Conservation (phyloP, 2,329 filamentous ascomycete species). For the Tolypocladium endophyticum region DNA sequence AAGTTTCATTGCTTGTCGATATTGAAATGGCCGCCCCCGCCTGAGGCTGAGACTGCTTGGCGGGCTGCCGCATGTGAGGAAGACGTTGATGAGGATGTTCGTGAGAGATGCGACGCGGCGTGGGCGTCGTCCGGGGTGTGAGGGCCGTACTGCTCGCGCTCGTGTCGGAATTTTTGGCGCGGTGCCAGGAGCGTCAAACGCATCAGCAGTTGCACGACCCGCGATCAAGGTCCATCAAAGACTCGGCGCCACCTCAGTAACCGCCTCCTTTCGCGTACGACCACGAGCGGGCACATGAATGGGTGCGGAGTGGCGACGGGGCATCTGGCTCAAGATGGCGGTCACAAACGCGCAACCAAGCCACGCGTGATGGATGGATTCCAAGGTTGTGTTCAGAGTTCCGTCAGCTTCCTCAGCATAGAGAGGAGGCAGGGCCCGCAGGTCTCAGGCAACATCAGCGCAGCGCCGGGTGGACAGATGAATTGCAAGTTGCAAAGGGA, state of each 20-base stretch:
- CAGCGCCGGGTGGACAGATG: background rate
- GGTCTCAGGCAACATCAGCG: background rate
- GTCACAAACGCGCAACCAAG: background rate
- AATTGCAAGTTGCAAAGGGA: background rate
- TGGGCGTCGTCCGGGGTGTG: background rate
- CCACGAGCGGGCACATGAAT: background rate
- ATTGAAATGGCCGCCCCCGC: slow-evolving; percentile 14
- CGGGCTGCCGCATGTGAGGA: slow-evolving; percentile 14
- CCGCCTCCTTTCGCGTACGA: background rate
- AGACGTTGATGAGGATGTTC: background rate
- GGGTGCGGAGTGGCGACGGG: background rate
- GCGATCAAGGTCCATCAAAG: background rate
- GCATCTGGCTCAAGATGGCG: background rate
- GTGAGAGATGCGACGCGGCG: background rate
- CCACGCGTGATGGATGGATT: background rate
- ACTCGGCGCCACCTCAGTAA: background rate
- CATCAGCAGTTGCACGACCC: background rate
- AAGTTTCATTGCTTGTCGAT: slow-evolving; percentile 28
- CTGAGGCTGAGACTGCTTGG: slow-evolving; percentile 7
- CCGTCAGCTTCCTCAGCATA: background rate
- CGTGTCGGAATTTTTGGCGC: background rate
- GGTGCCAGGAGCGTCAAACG: background rate
- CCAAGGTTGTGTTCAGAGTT: background rate
- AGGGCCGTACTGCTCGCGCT: background rate
- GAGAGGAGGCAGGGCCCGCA: background rate